Conservation (phyloP, 768 basidiomycete species). For the Tricholoma bakamatsutake region DNA sequence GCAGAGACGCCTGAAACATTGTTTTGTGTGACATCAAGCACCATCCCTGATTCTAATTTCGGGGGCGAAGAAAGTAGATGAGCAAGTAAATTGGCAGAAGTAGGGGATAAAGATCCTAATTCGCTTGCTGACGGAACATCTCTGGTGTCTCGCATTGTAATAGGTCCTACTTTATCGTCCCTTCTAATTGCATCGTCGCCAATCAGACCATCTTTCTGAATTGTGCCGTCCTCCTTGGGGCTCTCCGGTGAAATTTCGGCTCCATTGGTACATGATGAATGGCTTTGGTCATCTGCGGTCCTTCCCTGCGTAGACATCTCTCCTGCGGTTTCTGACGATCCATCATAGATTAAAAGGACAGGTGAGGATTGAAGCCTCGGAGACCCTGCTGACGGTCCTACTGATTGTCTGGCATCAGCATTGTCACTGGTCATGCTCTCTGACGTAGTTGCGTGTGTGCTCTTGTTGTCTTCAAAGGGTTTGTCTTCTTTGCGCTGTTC, state of each 20-base stretch:
- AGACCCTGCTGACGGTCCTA: background rate
- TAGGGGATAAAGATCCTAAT: conserved; percentile 55
- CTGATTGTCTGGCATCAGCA: background rate
- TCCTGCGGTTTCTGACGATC: background rate
- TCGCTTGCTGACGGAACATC: conserved; percentile 24
- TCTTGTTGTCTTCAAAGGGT: background rate
- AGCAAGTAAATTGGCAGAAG: conserved; percentile 40
- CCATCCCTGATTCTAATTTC: background rate
- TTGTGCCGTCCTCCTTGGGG: background rate
- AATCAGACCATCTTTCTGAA: background rate
- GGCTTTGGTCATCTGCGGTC: background rate
- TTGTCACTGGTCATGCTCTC: background rate
- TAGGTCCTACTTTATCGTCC: background rate
- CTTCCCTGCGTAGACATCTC: background rate
- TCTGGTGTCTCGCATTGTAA: background rate
- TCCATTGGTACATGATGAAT: background rate
- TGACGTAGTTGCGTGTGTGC: background rate
- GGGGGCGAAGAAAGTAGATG: conserved; percentile 27
- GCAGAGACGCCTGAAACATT: background rate
- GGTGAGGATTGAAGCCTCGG: background rate
- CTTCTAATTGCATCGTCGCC: background rate
- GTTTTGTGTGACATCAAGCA: background rate
- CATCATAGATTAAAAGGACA: background rate
- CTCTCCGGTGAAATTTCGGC: background rate
- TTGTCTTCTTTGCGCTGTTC: background rate